phyloP scores from a whole-genome alignment of 495 filamentous ascomycete genomes.

The Physcia stellaris region DNA sequence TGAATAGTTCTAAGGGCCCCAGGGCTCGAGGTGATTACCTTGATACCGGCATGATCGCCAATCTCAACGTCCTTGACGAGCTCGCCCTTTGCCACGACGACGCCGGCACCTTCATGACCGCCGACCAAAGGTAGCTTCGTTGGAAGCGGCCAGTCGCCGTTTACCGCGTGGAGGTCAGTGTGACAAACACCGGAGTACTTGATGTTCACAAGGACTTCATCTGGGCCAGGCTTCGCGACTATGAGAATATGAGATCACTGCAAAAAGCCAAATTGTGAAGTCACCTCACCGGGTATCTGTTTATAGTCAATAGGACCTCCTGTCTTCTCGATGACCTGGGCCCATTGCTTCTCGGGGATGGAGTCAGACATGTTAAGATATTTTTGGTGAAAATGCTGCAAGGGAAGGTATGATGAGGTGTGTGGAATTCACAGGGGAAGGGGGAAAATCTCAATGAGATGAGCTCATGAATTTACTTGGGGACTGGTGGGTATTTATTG shows the following conservation, averaged over 20 bases:
- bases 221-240: constrained; percentile 63
- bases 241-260: constrained; percentile 13
- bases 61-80: constrained; percentile 61
- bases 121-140: constrained; percentile 77
- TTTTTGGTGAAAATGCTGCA: too few relatives aligned
- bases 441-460: too few relatives aligned
- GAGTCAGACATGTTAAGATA: constrained; percentile 7
- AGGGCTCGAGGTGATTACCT: constrained; percentile 19
- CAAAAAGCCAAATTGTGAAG: not conserved
- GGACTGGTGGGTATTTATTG: too few relatives aligned
- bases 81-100: constrained; percentile 66
- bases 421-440: too few relatives aligned
- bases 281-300: constrained; percentile 40
- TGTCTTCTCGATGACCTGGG: constrained; percentile 68
- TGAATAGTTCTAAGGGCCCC: not conserved
- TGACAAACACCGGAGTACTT: constrained; percentile 91
- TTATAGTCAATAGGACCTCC: constrained; percentile 68
- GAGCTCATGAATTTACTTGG: too few relatives aligned
- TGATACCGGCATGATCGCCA: constrained; percentile 73
- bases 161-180: constrained; percentile 74
- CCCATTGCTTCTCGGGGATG: constrained; percentile 69
- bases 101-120: constrained; percentile 85
- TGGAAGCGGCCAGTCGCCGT: constrained; percentile 74
- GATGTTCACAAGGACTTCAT: constrained; percentile 85
- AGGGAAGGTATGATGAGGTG: too few relatives aligned